Conservation (phyloP, 2,329 filamentous ascomycete species). For the Hypoxylon sp. region DNA sequence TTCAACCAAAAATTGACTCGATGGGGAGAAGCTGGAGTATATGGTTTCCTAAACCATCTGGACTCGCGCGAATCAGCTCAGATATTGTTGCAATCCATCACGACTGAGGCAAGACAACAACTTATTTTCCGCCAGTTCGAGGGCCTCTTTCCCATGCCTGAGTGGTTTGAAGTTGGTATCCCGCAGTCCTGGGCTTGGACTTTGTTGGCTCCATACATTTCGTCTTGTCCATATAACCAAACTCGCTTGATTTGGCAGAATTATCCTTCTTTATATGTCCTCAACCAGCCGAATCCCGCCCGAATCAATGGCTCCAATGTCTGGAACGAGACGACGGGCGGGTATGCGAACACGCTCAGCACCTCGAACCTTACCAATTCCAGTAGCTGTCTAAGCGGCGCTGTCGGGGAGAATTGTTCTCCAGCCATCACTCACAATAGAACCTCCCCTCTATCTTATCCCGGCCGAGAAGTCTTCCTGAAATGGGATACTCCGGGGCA, state of each 20-base stretch:
- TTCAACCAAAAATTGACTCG: conserved; percentile 89
- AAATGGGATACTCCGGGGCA: conserved; percentile 79
- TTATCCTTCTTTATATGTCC: conserved; percentile 77
- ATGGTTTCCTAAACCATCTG: conserved; percentile 83
- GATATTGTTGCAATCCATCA: conserved; percentile 80
- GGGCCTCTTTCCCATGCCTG: conserved; percentile 83
- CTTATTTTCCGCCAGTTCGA: conserved; percentile 86
- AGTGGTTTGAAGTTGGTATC: conserved; percentile 83
- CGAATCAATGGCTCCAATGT: conserved; percentile 72
- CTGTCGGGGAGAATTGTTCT: conserved; percentile 67
- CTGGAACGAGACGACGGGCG: conserved; percentile 73
- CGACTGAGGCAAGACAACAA: conserved; percentile 84
- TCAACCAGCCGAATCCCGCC: conserved; percentile 82
- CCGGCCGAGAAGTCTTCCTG: conserved; percentile 78
- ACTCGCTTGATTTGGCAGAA: conserved; percentile 88
- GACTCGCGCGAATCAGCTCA: conserved; percentile 80
- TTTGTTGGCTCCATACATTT: conserved; percentile 83
- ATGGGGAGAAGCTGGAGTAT: conserved; percentile 82
- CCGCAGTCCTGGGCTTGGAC: conserved; percentile 90
- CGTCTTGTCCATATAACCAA: conserved; percentile 77
- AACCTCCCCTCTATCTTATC: conserved; percentile 77
- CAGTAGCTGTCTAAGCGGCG: conserved; percentile 70
- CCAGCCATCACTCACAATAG: conserved; percentile 77
- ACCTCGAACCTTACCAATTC: conserved; percentile 58
- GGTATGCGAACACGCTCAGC: conserved; percentile 67